These are phyloP conservation scores for Plectosphaerella plurivora DNA, from an alignment of 2,329 filamentous ascomycete species.

Conservation along the genomic window DNA sequence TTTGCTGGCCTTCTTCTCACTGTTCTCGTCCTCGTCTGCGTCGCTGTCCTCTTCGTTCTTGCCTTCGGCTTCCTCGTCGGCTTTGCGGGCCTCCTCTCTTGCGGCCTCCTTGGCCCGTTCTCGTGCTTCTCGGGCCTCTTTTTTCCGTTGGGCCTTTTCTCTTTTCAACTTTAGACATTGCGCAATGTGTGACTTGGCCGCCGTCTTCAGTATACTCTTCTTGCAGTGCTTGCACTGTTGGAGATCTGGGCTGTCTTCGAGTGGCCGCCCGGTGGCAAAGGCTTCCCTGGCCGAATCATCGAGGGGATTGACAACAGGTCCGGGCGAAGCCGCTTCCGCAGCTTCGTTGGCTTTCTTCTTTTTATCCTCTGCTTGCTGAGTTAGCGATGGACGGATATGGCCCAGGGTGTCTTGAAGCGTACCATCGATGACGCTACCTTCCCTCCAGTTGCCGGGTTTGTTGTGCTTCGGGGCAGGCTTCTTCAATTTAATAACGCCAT, in stretches of 20 bases:
- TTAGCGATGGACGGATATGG: neutral
- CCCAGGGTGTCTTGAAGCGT: slow-evolving; percentile 6
- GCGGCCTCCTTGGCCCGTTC: slow-evolving; percentile 62
- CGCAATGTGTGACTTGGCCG: slow-evolving; percentile 74
- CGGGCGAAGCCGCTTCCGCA: slow-evolving; percentile 40
- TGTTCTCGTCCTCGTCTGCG: slow-evolving; percentile 35
- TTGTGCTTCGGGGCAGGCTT: slow-evolving; percentile 57
- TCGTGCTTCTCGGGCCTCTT: slow-evolving; percentile 67
- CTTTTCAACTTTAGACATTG: slow-evolving; percentile 82
- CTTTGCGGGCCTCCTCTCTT: slow-evolving; percentile 48
- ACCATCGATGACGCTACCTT: slow-evolving; percentile 62
- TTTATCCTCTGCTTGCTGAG: slow-evolving; percentile 42
- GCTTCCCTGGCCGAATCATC: slow-evolving; percentile 73
- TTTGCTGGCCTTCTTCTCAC: slow-evolving; percentile 37
- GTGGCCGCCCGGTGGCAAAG: slow-evolving; percentile 75
- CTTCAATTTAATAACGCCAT: slow-evolving; percentile 57
- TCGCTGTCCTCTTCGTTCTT: slow-evolving; percentile 46
- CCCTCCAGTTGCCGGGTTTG: slow-evolving; percentile 68
- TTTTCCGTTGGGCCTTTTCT: slow-evolving; percentile 73
- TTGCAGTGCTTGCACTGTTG: slow-evolving; percentile 94
- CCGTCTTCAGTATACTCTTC: slow-evolving; percentile 73
- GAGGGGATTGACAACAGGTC: slow-evolving; percentile 60
- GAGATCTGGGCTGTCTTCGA: slow-evolving; percentile 74
- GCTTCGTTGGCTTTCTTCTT: slow-evolving; percentile 43
- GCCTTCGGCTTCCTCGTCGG: slow-evolving; percentile 42